Conservation (phyloP, 805 yeast species). For the Ogataea siamensis region DNA sequence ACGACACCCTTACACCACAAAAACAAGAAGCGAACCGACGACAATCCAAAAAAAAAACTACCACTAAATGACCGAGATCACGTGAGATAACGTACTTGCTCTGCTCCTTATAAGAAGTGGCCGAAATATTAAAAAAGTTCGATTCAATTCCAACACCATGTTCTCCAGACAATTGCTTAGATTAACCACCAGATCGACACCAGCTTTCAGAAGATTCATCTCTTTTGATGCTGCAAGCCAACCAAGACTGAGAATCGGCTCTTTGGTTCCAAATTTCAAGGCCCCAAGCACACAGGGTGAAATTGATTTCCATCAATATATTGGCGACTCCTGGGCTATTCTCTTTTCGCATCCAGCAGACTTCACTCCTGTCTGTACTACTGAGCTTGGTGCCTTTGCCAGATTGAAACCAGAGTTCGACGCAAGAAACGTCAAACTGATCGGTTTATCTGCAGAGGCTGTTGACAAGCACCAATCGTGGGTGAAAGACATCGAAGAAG, state of each 20-base stretch:
- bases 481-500: conserved; percentile 90
- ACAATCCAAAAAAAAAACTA: neutral
- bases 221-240: conserved; percentile 53
- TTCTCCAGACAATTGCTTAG: conserved; percentile 25
- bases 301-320: conserved; percentile 81
- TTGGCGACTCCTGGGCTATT: conserved; percentile 84
- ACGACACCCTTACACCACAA: neutral
- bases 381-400: conserved; percentile 93
- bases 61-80: conserved; percentile 1
- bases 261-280: conserved; percentile 83
- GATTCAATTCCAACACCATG: conserved; percentile 13
- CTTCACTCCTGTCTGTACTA: conserved; percentile 95
- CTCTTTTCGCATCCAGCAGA: conserved; percentile 95
- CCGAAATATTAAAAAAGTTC: neutral
- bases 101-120: neutral
- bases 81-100: conserved; percentile 8
- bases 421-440: conserved; percentile 79
- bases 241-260: conserved; percentile 74
- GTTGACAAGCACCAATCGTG: conserved; percentile 77
- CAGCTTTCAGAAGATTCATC: conserved; percentile 31
- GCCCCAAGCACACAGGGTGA: conserved; percentile 82
- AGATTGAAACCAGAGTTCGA: conserved; percentile 84
- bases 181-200: conserved; percentile 14
- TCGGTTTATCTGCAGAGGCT: conserved; percentile 86
- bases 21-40: neutral